A percentile compares a stretch with the other conserved stretches of the same genome.
phyloP scores from a whole-genome alignment of 2,329 filamentous ascomycete species.

The Pleoardoris graminearum region DNA sequence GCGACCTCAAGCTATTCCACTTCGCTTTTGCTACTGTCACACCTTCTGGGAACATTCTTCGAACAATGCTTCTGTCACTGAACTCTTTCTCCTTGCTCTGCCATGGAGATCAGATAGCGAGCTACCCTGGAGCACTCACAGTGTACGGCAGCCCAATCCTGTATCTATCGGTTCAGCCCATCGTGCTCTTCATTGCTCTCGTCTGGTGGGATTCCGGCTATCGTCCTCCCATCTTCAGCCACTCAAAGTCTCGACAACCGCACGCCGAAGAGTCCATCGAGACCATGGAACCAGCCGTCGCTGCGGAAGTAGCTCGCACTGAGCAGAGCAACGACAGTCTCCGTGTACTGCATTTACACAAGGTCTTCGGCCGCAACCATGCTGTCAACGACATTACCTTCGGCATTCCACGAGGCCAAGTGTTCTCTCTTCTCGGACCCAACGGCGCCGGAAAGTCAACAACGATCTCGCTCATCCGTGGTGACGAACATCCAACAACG shows the following conservation, averaged over 20 bases:
- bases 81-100: slow-evolving; percentile 86
- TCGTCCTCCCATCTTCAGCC: slow-evolving; percentile 57
- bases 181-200: slow-evolving; percentile 71
- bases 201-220: slow-evolving; percentile 79
- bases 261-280: slow-evolving; percentile 51
- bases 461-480: slow-evolving; percentile 84
- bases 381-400: slow-evolving; percentile 91
- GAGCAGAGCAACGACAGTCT: slow-evolving; percentile 68
- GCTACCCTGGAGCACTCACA: slow-evolving; percentile 70
- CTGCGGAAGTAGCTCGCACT: slow-evolving; percentile 66
- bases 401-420: slow-evolving; percentile 75
- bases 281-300: slow-evolving; percentile 60
- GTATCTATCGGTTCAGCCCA: slow-evolving; percentile 75
- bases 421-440: slow-evolving; percentile 86
- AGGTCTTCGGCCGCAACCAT: slow-evolving; percentile 70
- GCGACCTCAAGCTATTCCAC: slow-evolving; percentile 68
- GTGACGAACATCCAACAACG: slow-evolving; percentile 75
- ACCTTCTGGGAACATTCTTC: slow-evolving; percentile 74
- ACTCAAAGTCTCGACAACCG: slow-evolving; percentile 37
- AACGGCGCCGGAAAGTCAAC: slow-evolving; percentile 93
- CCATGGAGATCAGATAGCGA: slow-evolving; percentile 61
- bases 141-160: slow-evolving; percentile 84
- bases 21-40: slow-evolving; percentile 75
- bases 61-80: slow-evolving; percentile 74
- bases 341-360: slow-evolving; percentile 77